phyloP scores from a whole-genome alignment of 768 basidiomycete species.

The Pulveroboletus sp. region DNA sequence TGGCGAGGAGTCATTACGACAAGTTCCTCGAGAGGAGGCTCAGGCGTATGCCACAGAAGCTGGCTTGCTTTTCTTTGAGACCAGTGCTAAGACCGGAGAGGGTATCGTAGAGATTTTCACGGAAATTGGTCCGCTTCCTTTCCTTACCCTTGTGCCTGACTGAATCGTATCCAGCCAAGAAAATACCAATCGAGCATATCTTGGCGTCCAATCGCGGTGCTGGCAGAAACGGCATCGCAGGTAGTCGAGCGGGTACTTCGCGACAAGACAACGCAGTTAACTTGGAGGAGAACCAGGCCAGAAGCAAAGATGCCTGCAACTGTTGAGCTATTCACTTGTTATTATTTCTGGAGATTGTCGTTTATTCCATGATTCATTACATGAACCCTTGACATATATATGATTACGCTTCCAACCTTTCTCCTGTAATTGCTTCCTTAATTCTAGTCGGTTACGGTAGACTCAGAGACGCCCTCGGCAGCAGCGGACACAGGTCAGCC shows the following conservation, averaged over 20 bases:
- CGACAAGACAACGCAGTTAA: slow-evolving; percentile 58
- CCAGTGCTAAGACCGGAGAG: slow-evolving; percentile 94
- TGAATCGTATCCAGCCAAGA: slow-evolving; percentile 54
- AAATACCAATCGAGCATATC: slow-evolving; percentile 91
- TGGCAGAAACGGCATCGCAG: slow-evolving; percentile 55
- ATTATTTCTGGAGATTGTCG: slow-evolving; percentile 15
- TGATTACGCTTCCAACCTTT: slow-evolving; percentile 18
- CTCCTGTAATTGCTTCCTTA: slow-evolving; percentile 28
- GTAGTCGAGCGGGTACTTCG: slow-evolving; percentile 46
- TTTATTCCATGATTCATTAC: slow-evolving; percentile 16
- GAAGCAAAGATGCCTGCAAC: slow-evolving; percentile 75
- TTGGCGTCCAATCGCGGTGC: slow-evolving; percentile 73
- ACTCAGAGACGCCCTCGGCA: not conserved
- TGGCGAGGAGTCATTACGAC: slow-evolving; percentile 70
- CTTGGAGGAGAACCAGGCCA: slow-evolving; percentile 60
- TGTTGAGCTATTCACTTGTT: slow-evolving; percentile 46
- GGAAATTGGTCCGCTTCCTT: slow-evolving; percentile 74
- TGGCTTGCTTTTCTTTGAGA: slow-evolving; percentile 95
- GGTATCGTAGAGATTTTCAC: slow-evolving; percentile 96
- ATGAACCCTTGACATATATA: slow-evolving; percentile 22
- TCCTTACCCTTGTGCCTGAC: not conserved
- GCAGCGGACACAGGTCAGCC: not conserved
- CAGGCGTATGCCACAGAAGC: slow-evolving; percentile 94
- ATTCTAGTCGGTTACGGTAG: slow-evolving; percentile 18
- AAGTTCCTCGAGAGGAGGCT: slow-evolving; percentile 92